Evolutionary conservation across 2,329 filamentous ascomycete species (phyloP), one percentile per base, ranked within the genome.

Genomic region (Helicocarpus griseus): DNA sequence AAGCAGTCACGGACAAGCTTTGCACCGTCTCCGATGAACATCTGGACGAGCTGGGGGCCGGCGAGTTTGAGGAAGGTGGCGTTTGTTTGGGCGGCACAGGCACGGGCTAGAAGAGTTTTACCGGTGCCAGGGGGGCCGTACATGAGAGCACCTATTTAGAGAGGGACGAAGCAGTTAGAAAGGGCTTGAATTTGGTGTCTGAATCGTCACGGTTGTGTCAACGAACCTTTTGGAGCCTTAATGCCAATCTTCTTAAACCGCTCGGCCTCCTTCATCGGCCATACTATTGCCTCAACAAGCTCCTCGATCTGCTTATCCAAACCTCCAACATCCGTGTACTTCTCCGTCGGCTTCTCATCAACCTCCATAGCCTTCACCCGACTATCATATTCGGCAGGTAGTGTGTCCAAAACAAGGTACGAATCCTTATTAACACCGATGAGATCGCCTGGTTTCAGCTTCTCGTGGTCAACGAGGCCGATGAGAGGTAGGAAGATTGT

Each of bases 361-460:
- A 98, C 93, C 76, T 98, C 94, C 93, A 98, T 98, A 33, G 94
- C 94, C 77, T 98, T 98, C 59, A 98, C 93, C 70, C 93, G 83
- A 73, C 91, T 97, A 68, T 98, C 93, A 66, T 98, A 98, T 70
- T 98, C 94, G 44, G 93, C 93, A 1, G 93, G 93, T 59, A 98
- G 78, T 22, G 93, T 98, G 67, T 98, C 94, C 53, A 98, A 80
- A 58, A 98, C 88, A 33, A 98, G 83, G 69, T 98, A 98, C 53
- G 91, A 97, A 65, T 98, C 94, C 75, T 98, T 98, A 71, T 98
- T 97, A 53, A 98, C 90, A 71, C 93, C 93, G 56, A 98, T 98
- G 45, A 98, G 79, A 65, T 98, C 94, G 62, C 85, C 91, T 1
- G 93, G 93, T 77, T 95, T 96, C 53, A 98, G 80, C 66, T 88